Conservation (phyloP, 164 flowering plant species). For the Piper longum region DNA sequence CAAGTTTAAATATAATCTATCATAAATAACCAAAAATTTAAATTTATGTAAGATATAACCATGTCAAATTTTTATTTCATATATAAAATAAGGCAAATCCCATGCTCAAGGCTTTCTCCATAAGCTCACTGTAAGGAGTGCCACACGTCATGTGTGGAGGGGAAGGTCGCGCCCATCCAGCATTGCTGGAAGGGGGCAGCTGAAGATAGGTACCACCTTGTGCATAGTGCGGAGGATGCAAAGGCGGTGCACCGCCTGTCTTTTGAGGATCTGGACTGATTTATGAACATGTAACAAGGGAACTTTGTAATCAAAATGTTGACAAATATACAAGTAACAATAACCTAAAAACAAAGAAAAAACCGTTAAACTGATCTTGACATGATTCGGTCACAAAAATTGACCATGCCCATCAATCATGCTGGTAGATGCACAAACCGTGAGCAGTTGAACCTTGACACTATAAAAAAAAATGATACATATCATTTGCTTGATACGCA, state of each 20-base stretch:
- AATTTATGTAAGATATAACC: too few relatives aligned
- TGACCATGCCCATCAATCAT: neutral
- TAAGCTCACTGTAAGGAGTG: conserved; percentile 60
- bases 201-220: conserved; percentile 42
- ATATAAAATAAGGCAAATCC: too few relatives aligned
- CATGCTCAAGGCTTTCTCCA: conserved; percentile 83
- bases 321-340: neutral
- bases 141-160: conserved; percentile 37
- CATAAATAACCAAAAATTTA: too few relatives aligned
- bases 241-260: conserved; percentile 60
- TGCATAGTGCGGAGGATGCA: conserved; percentile 40
- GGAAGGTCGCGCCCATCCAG: conserved; percentile 24
- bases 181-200: conserved; percentile 16
- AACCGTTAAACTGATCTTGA: neutral
- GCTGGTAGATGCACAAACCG: neutral
- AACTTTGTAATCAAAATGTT: neutral
- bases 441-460: neutral
- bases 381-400: too few relatives aligned
- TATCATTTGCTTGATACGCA: neutral
- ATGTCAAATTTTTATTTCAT: too few relatives aligned
- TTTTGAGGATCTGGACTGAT: conserved; percentile 82
- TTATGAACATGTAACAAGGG: conserved; percentile 56
- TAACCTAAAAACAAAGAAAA: neutral
- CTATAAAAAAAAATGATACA: neutral
- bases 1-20: too few relatives aligned